A percentile compares a stretch with the other conserved stretches of the same genome.
Evolutionary conservation across 2,329 filamentous ascomycete species (phyloP).

Genomic region (Paecilomyces sp.): DNA sequence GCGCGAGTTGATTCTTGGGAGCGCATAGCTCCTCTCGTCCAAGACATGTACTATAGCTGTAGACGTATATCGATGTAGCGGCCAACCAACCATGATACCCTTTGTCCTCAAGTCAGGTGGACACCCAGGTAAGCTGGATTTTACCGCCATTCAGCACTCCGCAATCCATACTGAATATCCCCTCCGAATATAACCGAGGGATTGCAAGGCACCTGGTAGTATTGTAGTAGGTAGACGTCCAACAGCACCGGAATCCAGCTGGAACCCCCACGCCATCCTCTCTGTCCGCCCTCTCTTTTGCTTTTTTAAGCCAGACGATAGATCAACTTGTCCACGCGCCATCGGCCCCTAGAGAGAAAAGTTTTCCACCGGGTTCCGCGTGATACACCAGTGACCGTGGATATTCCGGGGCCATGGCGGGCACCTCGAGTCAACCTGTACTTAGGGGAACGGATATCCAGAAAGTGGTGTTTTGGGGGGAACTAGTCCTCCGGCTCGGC

Average conservation of each 20-base stretch:
- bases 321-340: background rate
- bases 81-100: background rate
- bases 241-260: background rate
- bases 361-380: slow-evolving; percentile 6
- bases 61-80: background rate
- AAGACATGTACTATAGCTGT: background rate
- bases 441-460: slow-evolving; percentile 34
- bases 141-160: background rate
- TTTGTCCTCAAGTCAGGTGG: background rate
- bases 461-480: background rate
- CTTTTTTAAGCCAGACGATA: background rate
- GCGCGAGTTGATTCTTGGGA: slow-evolving; percentile 38
- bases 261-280: background rate
- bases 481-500: background rate
- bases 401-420: background rate
- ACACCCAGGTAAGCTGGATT: background rate
- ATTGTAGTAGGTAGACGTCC: background rate
- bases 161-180: no score
- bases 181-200: no score
- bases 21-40: background rate
- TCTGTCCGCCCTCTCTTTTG: background rate
- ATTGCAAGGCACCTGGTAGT: background rate
- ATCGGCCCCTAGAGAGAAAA: slow-evolving; percentile 4
- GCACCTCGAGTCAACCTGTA: slow-evolving; percentile 32
- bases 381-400: slow-evolving; percentile 4